phyloP scores from a whole-genome alignment of 2,329 filamentous ascomycete genomes.

The Emericellopsis cladophorae region DNA sequence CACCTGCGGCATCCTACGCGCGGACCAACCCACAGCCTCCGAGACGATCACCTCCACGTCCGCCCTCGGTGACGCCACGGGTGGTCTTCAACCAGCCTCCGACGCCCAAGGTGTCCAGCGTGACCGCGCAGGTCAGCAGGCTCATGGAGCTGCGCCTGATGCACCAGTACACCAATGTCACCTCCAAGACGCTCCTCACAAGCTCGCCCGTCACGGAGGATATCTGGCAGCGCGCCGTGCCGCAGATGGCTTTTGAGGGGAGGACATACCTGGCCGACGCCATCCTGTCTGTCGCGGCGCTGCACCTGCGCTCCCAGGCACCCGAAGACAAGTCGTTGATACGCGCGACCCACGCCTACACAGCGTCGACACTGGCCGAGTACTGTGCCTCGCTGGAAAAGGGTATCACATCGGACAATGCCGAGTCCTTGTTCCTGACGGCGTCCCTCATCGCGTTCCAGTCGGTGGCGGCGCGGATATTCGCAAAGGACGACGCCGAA shows the following conservation, averaged over 20 bases:
- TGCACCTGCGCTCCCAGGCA: conserved; percentile 43
- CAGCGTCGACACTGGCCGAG: conserved; percentile 48
- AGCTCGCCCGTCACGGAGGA: conserved; percentile 36
- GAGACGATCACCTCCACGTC: too few relatives aligned
- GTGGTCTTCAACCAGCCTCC: conserved; percentile 19
- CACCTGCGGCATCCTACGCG: not conserved
- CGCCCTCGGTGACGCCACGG: conserved; percentile 11
- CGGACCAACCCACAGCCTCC: not conserved
- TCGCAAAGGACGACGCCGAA: conserved; percentile 41
- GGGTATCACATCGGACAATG: conserved; percentile 45
- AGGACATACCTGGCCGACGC: conserved; percentile 48
- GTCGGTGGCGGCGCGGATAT: conserved; percentile 49
- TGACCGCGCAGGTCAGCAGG: conserved; percentile 25
- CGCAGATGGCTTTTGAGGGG: conserved; percentile 46
- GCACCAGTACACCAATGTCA: conserved; percentile 51
- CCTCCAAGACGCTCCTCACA: conserved; percentile 45
- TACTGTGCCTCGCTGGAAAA: conserved; percentile 43
- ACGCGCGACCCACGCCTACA: conserved; percentile 51
- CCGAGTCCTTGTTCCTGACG: conserved; percentile 50
- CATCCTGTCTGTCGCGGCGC: conserved; percentile 49
- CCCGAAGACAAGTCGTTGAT: conserved; percentile 49
- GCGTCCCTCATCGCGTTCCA: conserved; percentile 55
- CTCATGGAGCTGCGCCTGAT: conserved; percentile 49
- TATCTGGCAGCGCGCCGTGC: conserved; percentile 49
- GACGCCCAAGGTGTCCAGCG: conserved; percentile 10